Percentiles rank a stretch among this genome's conserved stretches.
Evolutionary conservation across 345 rosid genomes (phyloP).

Genomic region (Laguncularia racemosa): DNA sequence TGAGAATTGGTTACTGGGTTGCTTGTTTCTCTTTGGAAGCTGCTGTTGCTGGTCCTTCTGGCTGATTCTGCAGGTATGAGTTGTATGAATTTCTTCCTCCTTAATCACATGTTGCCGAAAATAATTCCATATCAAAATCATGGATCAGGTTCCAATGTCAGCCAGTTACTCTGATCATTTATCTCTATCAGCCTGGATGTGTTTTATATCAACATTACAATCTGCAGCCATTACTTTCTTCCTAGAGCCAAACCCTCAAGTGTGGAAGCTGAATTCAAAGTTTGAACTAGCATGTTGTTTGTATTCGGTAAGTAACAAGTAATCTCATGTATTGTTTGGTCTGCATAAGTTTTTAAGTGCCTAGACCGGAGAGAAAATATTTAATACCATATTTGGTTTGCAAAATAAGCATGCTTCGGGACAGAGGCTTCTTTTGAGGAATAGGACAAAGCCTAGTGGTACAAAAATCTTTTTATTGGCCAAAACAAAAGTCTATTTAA

Average conservation of each 20-base stretch:
- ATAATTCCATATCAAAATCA: neutral
- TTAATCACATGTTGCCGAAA: too few species aligned
- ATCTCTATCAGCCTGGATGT: constrained; percentile 71
- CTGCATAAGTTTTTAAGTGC: neutral
- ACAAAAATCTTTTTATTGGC: too few species aligned
- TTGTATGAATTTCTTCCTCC: neutral
- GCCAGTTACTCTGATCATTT: constrained; percentile 46
- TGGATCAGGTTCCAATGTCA: constrained; percentile 47
- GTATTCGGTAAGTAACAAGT: constrained; percentile 26
- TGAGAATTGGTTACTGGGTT: constrained; percentile 55
- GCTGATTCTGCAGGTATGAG: constrained; percentile 64
- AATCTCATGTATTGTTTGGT: too few species aligned
- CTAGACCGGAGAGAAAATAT: too few species aligned
- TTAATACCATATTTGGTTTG: too few species aligned
- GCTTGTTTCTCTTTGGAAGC: constrained; percentile 48
- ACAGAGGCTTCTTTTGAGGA: too few species aligned
- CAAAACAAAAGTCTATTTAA: too few species aligned
- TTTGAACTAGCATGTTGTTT: constrained; percentile 35
- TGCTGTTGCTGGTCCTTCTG: constrained; percentile 64
- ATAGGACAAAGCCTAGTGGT: too few species aligned
- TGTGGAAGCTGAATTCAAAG: constrained; percentile 47
- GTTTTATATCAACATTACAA: constrained; percentile 53
- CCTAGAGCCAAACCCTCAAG: constrained; percentile 33
- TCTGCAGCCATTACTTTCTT: constrained; percentile 37
- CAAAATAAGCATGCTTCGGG: too few species aligned